Evolutionary conservation across 345 rosid species (phyloP).

Genomic region (Rhizophora apiculata): DNA sequence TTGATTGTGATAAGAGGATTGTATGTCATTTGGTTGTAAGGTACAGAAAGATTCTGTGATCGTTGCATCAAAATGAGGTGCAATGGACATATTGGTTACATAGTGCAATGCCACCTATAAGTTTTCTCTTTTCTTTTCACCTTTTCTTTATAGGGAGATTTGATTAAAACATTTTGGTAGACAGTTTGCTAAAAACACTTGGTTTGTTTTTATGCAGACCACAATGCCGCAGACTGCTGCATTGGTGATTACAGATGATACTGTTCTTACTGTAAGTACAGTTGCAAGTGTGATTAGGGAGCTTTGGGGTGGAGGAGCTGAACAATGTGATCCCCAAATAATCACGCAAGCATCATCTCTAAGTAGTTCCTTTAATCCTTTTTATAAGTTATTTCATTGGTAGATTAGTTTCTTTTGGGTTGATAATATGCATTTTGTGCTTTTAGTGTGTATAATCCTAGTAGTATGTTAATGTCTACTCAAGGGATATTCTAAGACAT

Average conservation of each 20-base stretch:
- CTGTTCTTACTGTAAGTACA: slow-evolving; percentile 32
- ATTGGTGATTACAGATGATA: slow-evolving; percentile 42
- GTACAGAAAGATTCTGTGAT: too few relatives aligned
- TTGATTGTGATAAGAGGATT: too few relatives aligned
- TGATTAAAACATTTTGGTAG: neutral
- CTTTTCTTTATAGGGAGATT: neutral
- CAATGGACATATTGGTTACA: too few relatives aligned
- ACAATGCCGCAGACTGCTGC: slow-evolving; percentile 21
- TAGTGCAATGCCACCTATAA: too few relatives aligned
- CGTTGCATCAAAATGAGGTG: too few relatives aligned
- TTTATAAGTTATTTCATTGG: neutral
- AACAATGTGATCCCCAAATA: slow-evolving; percentile 43
- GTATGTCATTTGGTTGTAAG: too few relatives aligned
- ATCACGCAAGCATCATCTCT: slow-evolving; percentile 57
- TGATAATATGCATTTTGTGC: neutral
- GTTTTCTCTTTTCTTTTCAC: too few relatives aligned
- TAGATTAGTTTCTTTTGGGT: neutral
- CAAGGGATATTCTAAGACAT: too few relatives aligned
- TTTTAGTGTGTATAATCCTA: neutral
- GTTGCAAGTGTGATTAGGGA: slow-evolving; percentile 35
- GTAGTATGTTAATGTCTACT: too few relatives aligned
- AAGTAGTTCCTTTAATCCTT: slow-evolving; percentile 32
- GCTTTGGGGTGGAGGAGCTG: slow-evolving; percentile 30
- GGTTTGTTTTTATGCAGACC: slow-evolving; percentile 17
- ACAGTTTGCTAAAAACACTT: slow-evolving; percentile 4